phyloP scores from a whole-genome alignment of 352 stramenopile species.

The Phytophthora cactorum region DNA sequence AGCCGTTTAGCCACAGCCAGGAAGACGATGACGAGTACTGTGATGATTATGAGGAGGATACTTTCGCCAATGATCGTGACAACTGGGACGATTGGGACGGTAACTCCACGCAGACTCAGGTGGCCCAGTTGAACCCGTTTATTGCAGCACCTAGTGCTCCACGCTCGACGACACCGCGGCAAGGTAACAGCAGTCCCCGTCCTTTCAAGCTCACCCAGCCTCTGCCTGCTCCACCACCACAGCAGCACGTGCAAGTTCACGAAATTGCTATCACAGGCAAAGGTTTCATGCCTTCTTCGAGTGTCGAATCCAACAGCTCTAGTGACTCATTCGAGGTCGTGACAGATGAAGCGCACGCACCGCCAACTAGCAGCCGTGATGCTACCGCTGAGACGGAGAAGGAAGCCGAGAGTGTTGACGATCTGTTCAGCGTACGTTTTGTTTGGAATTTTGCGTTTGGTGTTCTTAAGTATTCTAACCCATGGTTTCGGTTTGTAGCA shows the following conservation, averaged over 20 bases:
- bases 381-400: constrained; percentile 29
- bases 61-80: constrained; percentile 49
- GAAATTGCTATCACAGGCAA: constrained; percentile 35
- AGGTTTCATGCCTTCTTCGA: constrained; percentile 29
- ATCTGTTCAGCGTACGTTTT: constrained; percentile 83
- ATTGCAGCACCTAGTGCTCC: constrained; percentile 20
- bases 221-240: constrained; percentile 21
- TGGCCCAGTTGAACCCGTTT: constrained; percentile 54
- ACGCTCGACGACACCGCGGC: constrained; percentile 16
- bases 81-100: constrained; percentile 82
- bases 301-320: constrained; percentile 66
- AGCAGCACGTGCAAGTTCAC: constrained; percentile 30
- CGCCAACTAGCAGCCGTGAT: constrained; percentile 24
- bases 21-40: constrained; percentile 56
- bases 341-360: constrained; percentile 40
- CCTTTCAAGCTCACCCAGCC: constrained; percentile 38
- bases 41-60: constrained; percentile 58
- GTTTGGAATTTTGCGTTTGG: not conserved
- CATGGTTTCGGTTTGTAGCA: constrained; percentile 46
- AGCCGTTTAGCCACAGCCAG: constrained; percentile 45
- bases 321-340: constrained; percentile 78
- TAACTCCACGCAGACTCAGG: constrained; percentile 42
- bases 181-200: constrained; percentile 10
- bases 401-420: constrained; percentile 54
- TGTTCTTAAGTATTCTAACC: constrained; percentile 4